Evolutionary conservation across 140 eudicot species (phyloP), one percentile per base, ranked within the genome.

Genomic region (Flaveria floridana): DNA sequence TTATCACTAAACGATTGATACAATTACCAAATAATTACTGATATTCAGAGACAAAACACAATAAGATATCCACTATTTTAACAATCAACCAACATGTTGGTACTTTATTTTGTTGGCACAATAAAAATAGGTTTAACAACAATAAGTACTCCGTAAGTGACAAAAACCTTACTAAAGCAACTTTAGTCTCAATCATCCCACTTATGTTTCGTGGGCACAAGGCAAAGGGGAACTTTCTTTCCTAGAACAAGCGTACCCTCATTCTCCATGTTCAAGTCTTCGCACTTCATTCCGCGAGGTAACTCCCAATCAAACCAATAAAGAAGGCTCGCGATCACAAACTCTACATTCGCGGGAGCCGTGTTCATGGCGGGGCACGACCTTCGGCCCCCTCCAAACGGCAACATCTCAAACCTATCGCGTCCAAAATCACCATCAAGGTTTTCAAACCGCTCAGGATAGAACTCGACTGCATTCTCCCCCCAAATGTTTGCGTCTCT

Each of bases 361-460:
- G 63, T 6, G 28, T 71, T 78, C 30, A 11, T 26, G 7, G 65
- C 77, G 1, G 72, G 57, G 6, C 82, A 71, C 3, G 59, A 30
- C 56, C 82, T 71, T 78, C 78, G 23, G 0, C 73, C 82, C 21
- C 73, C 73, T 21, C 82, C 82, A 71, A 78, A 78, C 1, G 78
- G 73, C 11, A 71, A 9, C 82, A 78, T 78, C 21, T 78, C 82
- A 0, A 63, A 78, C 15, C 55, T 2, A 1, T 39, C 57, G 34
- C 59, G 48, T 10, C 71, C 65, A 3, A 61, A 71, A 70, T 70
- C 77, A 30, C 25, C 65, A 6, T 47, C 25, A 71, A 59, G 1
- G 3, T 71, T 37, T 7, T 78, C 78, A 78, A 78, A 78, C 25
- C 78, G 12, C 25, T 78, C 82, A 0, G 78, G 82, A 21, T 34